Evolutionary conservation across 768 basidiomycete species (phyloP).

Genomic region (Trametes maxima): DNA sequence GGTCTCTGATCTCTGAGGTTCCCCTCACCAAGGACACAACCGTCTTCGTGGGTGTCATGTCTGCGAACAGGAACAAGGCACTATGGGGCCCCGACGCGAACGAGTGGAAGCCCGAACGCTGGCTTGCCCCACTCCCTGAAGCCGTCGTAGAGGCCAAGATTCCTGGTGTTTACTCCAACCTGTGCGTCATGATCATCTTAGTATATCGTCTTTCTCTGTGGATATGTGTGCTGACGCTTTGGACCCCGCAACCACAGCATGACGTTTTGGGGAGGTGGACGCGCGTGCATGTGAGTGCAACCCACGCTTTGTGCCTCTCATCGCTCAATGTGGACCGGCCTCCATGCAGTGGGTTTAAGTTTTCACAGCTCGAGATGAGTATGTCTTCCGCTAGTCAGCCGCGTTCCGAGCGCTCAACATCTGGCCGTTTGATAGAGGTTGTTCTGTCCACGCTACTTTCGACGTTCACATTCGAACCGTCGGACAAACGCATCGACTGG

Average conservation of each 20-base stretch:
- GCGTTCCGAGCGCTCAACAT: background rate
- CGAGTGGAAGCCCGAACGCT: slow-evolving; percentile 57
- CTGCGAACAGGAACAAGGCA: slow-evolving; percentile 42
- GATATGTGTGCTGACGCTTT: background rate
- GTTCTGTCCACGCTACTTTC: slow-evolving; percentile 15
- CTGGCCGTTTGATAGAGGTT: slow-evolving; percentile 3
- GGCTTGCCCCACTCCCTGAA: slow-evolving; percentile 45
- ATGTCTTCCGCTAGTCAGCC: background rate
- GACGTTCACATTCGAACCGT: slow-evolving; percentile 16
- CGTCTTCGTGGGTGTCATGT: slow-evolving; percentile 41
- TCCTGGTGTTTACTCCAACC: slow-evolving; percentile 48
- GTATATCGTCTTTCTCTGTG: background rate
- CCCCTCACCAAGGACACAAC: slow-evolving; percentile 43
- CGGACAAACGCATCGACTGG: slow-evolving; percentile 20
- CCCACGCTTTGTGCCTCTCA: background rate
- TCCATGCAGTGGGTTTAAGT: slow-evolving; percentile 23
- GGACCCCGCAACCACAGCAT: slow-evolving; percentile 31
- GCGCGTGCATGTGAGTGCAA: slow-evolving; percentile 47
- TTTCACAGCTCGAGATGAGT: slow-evolving; percentile 29
- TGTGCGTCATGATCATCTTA: slow-evolving; percentile 34
- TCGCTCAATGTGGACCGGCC: too few relatives aligned
- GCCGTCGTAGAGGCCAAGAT: slow-evolving; percentile 40
- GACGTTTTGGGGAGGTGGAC: slow-evolving; percentile 47
- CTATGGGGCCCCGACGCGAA: slow-evolving; percentile 51
- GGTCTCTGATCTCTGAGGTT: slow-evolving; percentile 40